Conservation (phyloP, 768 basidiomycete genomes). For the Pleurotus citrinopileatus region DNA sequence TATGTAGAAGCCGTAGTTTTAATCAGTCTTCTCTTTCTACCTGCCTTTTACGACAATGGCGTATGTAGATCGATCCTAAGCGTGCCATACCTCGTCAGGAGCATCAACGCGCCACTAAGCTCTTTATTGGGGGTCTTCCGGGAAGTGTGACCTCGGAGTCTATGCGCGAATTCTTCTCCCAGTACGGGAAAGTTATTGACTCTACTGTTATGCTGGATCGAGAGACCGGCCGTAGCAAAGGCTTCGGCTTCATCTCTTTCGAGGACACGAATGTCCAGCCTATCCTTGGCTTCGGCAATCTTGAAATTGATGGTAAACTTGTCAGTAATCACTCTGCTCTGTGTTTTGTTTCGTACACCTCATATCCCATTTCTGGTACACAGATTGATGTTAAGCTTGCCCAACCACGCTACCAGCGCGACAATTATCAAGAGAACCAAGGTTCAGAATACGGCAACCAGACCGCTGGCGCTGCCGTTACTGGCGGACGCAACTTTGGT, state of each 20-base stretch:
- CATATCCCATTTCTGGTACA: neutral
- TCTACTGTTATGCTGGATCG: slow-evolving; percentile 99
- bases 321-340: slow-evolving; percentile 42
- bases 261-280: slow-evolving; percentile 88
- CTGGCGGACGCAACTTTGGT: slow-evolving; percentile 25
- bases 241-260: slow-evolving; percentile 97
- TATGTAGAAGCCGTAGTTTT: slow-evolving; percentile 9
- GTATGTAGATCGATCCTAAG: slow-evolving; percentile 93
- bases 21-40: neutral
- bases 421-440: slow-evolving; percentile 50
- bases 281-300: slow-evolving; percentile 83
- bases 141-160: slow-evolving; percentile 91
- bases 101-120: slow-evolving; percentile 87
- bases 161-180: slow-evolving; percentile 89
- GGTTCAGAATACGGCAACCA: slow-evolving; percentile 16
- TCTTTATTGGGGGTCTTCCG: slow-evolving; percentile 95
- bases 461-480: slow-evolving; percentile 17
- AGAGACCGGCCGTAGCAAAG: slow-evolving; percentile 92
- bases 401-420: slow-evolving; percentile 83
- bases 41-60: neutral
- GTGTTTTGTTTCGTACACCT: neutral
- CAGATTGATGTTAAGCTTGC: slow-evolving; percentile 98
- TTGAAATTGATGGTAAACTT: slow-evolving; percentile 93
- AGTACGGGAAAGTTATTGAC: slow-evolving; percentile 95
- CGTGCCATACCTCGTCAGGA: slow-evolving; percentile 96